A percentile compares a stretch with the other conserved stretches of the same genome.
phyloP scores from a whole-genome alignment of 169 alveolate genomes.

The Neospora caninum region DNA sequence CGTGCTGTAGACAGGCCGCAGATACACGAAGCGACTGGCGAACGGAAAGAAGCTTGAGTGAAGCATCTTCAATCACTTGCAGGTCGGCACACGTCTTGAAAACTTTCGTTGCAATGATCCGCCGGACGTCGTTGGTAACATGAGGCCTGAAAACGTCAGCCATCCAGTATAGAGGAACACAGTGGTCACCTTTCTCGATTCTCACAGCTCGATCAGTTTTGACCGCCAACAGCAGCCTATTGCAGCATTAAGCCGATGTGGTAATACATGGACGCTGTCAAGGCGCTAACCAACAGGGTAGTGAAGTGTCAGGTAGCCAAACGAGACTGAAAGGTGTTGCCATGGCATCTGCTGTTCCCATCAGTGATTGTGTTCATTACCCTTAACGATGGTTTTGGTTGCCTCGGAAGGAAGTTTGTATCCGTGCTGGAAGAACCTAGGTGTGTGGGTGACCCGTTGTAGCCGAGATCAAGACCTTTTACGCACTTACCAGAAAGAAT shows the following conservation, averaged over 20 bases:
- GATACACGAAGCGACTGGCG: neutral
- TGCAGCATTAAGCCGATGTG: neutral
- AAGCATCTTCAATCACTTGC: neutral
- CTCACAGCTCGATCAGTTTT: slow-evolving; percentile 34
- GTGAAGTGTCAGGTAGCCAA: neutral
- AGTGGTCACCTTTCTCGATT: too few relatives aligned
- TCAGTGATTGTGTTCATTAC: neutral
- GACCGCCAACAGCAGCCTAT: slow-evolving; percentile 33
- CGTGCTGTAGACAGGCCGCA: neutral
- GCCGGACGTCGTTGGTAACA: neutral
- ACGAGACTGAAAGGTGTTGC: neutral
- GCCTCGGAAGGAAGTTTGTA: neutral
- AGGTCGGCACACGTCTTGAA: neutral
- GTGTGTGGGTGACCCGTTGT: too few relatives aligned
- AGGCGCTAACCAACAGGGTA: neutral
- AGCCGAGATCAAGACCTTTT: neutral
- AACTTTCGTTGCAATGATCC: slow-evolving; percentile 1
- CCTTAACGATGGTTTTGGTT: neutral
- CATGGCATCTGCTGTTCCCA: neutral
- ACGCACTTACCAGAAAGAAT: neutral
- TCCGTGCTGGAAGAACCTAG: slow-evolving; percentile 11
- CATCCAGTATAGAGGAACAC: neutral
- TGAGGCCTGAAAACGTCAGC: neutral
- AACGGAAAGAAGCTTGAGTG: neutral
- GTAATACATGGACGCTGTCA: too few relatives aligned